A percentile compares a stretch with the other conserved stretches of the same genome.
Evolutionary conservation across 768 basidiomycete species (phyloP).

Genomic region (Sarcodon sp.): DNA sequence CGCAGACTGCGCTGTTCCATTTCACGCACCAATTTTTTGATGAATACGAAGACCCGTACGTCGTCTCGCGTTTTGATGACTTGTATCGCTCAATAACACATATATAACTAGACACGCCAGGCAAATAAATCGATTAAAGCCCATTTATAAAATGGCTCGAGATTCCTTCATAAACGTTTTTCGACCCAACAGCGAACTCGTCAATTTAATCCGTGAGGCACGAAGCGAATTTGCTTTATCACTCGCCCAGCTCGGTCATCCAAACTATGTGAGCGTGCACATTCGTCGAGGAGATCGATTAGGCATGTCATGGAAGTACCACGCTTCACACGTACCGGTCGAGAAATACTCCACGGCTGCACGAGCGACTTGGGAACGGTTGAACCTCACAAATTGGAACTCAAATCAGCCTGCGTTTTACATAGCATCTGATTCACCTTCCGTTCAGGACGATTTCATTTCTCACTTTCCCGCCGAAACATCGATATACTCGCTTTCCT

Average conservation of each 20-base stretch:
- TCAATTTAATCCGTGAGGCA: slow-evolving; percentile 33
- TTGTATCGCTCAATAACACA: neutral
- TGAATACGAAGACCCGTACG: slow-evolving; percentile 53
- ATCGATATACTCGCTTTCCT: slow-evolving; percentile 31
- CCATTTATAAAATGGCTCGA: slow-evolving; percentile 33
- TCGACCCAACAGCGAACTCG: slow-evolving; percentile 32
- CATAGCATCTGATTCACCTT: slow-evolving; percentile 49
- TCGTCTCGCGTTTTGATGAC: slow-evolving; percentile 4
- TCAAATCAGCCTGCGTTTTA: slow-evolving; percentile 19
- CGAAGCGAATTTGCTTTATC: slow-evolving; percentile 28
- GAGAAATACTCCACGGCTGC: slow-evolving; percentile 33
- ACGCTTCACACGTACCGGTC: slow-evolving; percentile 32
- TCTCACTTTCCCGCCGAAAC: slow-evolving; percentile 21
- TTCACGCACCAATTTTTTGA: slow-evolving; percentile 42
- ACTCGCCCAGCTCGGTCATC: slow-evolving; percentile 2
- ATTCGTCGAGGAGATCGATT: slow-evolving; percentile 50
- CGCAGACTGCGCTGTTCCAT: slow-evolving; percentile 54
- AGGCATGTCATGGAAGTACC: slow-evolving; percentile 30
- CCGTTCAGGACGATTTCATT: slow-evolving; percentile 27
- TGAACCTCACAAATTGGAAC: slow-evolving; percentile 12
- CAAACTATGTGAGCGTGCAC: slow-evolving; percentile 42
- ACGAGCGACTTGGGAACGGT: slow-evolving; percentile 24
- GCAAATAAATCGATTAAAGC: slow-evolving; percentile 39
- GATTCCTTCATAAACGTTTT: slow-evolving; percentile 40
- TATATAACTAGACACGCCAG: slow-evolving; percentile 32